Evolutionary conservation across 2,329 filamentous ascomycete species (phyloP).

Genomic region (Sporothrix luriei): DNA sequence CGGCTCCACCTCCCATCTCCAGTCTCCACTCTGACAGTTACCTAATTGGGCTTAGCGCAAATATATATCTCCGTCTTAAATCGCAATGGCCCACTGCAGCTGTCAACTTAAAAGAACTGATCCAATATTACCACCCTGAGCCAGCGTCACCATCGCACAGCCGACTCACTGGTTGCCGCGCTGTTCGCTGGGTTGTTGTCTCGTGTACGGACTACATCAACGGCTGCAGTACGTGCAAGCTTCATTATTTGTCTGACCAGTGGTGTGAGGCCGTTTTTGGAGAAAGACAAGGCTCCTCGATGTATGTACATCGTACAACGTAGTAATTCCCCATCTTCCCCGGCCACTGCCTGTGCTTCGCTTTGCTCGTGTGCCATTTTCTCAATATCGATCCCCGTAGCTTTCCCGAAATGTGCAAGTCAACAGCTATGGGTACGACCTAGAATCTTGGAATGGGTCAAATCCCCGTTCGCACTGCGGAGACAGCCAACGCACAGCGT

Average conservation of each 20-base stretch:
- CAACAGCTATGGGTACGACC: neutral
- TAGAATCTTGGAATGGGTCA: neutral
- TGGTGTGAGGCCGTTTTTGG: neutral
- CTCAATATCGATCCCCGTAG: too few species aligned
- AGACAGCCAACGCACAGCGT: neutral
- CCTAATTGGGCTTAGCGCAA: neutral
- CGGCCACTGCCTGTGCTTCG: too few species aligned
- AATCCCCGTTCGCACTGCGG: neutral
- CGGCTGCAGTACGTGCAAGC: neutral
- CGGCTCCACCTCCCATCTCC: too few species aligned
- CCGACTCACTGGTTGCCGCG: too few species aligned
- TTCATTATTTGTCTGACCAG: neutral
- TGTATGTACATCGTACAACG: neutral
- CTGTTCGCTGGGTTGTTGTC: neutral
- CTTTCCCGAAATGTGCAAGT: too few species aligned
- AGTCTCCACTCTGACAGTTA: neutral
- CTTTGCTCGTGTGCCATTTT: too few species aligned
- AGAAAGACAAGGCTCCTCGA: neutral
- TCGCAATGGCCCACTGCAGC: neutral
- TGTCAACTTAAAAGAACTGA: neutral
- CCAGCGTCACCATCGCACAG: too few species aligned
- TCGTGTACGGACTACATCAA: neutral
- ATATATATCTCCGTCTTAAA: neutral
- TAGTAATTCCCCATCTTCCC: too few species aligned
- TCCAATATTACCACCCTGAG: neutral